Base-by-base conservation (phyloP, 768 basidiomycete genomes). In the Tricholoma bakamatsutake region DNA sequence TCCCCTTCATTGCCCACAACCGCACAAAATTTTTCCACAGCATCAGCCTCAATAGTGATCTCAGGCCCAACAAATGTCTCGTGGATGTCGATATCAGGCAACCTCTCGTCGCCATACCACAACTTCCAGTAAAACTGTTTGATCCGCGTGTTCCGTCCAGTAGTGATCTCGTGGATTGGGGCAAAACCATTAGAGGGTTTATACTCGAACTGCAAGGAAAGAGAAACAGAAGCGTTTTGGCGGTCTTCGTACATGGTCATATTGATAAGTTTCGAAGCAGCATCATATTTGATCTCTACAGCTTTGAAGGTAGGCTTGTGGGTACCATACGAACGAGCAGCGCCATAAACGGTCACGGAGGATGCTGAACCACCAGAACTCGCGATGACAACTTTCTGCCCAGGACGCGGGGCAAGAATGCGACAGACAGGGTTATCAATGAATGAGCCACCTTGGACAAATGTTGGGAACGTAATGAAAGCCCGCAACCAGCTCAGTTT, bases 121-220 rank as follows among this genome's bases (percentile, higher is more conserved):
- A 98, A 73, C 68, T 87, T 87, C 97, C 97, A 99, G 77, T 99
- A 99, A 69, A 98, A 98, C 63, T 89, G 83, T 74, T 97, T 98
- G 76, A 98, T 95, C 58, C 90, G 84, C 53, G 77, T 77, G 74
- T 96, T 98, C 62, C 95, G 86, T 57, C 81, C 90, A 8, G 80
- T 78, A 4, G 84, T 81, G 55, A 96, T 73, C 69, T 98, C 97
- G 65, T 96, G 95, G 61, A 99, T 93, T 21, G 97, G 94, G 2
- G 90, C 88, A 59, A 80, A 97, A 40, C 92, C 93, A 73, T 85
- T 85, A 6, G 88, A 84, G 5, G 95, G 93, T 62, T 87, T 83
- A 73, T 98, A 98, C 56, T 77, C 69, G 80, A 93, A 98, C 60
- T 85, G 78, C 62, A 99, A 82, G 43, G 73, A 65, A 27, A 99